A percentile compares a stretch with the other conserved stretches of the same genome.
These are phyloP conservation scores for Pycnococcus provasolii DNA, from an alignment of 139 green algal genomes.

Conservation along the genomic window DNA sequence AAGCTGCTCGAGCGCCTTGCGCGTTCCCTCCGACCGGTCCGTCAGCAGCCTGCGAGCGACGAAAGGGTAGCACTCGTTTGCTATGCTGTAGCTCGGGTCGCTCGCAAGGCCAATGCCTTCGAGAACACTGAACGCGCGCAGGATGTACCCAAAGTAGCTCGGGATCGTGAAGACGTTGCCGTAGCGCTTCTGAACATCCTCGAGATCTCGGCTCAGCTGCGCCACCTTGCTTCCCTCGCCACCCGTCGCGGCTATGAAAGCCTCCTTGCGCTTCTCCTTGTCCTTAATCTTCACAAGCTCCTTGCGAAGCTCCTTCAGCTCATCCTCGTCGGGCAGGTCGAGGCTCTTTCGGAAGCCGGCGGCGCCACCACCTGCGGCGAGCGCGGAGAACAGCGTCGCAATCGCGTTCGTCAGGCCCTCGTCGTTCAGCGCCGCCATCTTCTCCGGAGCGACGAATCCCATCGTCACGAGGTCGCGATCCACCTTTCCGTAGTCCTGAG, in stretches of 20 bases:
- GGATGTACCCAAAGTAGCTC: slow-evolving; percentile 35
- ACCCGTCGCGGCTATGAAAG: slow-evolving; percentile 21
- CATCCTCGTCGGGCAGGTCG: slow-evolving; percentile 19
- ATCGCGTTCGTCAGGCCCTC: slow-evolving; percentile 19
- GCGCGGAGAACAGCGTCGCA: slow-evolving; percentile 23
- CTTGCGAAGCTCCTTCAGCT: slow-evolving; percentile 29
- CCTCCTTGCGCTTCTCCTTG: slow-evolving; percentile 14
- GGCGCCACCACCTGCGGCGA: slow-evolving; percentile 25
- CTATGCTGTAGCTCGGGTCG: slow-evolving; percentile 32
- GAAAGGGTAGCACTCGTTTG: slow-evolving; percentile 36
- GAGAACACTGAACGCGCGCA: slow-evolving; percentile 53
- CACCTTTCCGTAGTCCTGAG: slow-evolving; percentile 24
- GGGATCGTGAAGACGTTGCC: slow-evolving; percentile 40
- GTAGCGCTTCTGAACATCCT: slow-evolving; percentile 29
- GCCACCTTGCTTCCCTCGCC: slow-evolving; percentile 19
- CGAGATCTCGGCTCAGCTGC: slow-evolving; percentile 23
- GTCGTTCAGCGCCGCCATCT: slow-evolving; percentile 27
- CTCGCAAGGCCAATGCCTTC: slow-evolving; percentile 48
- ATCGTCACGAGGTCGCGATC: slow-evolving; percentile 25
- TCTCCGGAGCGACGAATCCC: slow-evolving; percentile 34
- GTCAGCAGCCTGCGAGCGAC: slow-evolving; percentile 26
- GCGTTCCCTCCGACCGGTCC: slow-evolving; percentile 12
- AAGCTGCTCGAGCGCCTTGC: slow-evolving; percentile 23
- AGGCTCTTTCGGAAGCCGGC: slow-evolving; percentile 25
- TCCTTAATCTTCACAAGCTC: slow-evolving; percentile 28